Evolutionary conservation across 257 asterid genomes (phyloP).

Genomic region (Solanum gracilifrons): DNA sequence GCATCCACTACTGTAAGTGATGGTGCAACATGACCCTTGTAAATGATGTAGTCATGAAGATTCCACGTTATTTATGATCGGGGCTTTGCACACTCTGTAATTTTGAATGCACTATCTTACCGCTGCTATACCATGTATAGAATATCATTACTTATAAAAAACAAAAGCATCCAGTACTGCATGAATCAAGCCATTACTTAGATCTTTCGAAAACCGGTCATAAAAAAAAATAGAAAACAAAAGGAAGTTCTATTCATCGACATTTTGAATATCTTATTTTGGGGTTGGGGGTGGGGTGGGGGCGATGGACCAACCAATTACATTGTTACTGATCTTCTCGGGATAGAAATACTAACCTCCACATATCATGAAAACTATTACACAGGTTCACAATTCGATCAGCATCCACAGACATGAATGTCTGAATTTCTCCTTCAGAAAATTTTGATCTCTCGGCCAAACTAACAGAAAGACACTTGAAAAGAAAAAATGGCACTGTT

Average conservation of each 20-base stretch:
- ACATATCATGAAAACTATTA: slow-evolving; percentile 89
- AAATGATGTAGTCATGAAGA: background rate
- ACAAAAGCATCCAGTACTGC: background rate
- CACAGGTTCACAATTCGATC: slow-evolving; percentile 78
- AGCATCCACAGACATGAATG: slow-evolving; percentile 97
- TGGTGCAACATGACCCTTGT: background rate
- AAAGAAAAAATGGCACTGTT: background rate
- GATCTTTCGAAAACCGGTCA: background rate
- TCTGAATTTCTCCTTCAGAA: slow-evolving; percentile 96
- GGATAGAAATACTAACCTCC: slow-evolving; percentile 50
- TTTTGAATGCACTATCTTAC: background rate
- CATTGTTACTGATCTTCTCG: background rate
- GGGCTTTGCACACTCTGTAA: background rate
- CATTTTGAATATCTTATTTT: background rate
- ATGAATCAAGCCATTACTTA: background rate
- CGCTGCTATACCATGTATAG: background rate
- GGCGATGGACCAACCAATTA: background rate
- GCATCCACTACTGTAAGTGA: background rate
- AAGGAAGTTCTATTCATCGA: background rate
- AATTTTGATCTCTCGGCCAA: slow-evolving; percentile 87
- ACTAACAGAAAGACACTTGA: slow-evolving; percentile 67
- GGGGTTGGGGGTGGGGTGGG: background rate
- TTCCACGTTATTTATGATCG: background rate
- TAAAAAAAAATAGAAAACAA: background rate
- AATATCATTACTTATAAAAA: background rate